Evolutionary conservation across 805 yeast genomes (phyloP).

Genomic region (Candida tammaniensis): DNA sequence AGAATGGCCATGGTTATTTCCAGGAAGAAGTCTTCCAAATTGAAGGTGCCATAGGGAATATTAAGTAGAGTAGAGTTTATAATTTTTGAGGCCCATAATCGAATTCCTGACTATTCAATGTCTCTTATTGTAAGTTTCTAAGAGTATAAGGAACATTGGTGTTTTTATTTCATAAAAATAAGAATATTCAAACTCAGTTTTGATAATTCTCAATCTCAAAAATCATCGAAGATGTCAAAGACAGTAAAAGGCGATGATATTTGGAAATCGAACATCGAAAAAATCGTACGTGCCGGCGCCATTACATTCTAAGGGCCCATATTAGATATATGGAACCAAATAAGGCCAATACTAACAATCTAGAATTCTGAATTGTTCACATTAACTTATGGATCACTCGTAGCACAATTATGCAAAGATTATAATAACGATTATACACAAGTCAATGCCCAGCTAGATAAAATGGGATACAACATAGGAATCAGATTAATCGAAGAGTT

Average conservation of each 20-base stretch:
- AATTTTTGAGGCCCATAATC: too few relatives aligned
- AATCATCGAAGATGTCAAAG: too few relatives aligned
- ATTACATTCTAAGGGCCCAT: not conserved
- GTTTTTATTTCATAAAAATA: too few relatives aligned
- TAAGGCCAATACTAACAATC: slow-evolving; percentile 3
- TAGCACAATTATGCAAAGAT: slow-evolving; percentile 86
- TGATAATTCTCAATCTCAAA: too few relatives aligned
- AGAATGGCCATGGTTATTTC: too few relatives aligned
- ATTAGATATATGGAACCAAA: not conserved
- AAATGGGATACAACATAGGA: slow-evolving; percentile 96
- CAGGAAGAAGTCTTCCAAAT: too few relatives aligned
- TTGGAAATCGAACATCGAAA: slow-evolving; percentile 86
- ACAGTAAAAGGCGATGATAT: slow-evolving; percentile 79
- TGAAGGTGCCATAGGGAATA: too few relatives aligned
- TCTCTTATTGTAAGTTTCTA: too few relatives aligned
- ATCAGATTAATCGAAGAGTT: slow-evolving; percentile 89
- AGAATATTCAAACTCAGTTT: too few relatives aligned
- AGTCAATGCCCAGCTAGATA: slow-evolving; percentile 80
- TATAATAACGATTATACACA: slow-evolving; percentile 68
- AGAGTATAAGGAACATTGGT: too few relatives aligned
- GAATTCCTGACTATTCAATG: too few relatives aligned
- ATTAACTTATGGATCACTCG: slow-evolving; percentile 92
- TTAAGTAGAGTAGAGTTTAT: too few relatives aligned
- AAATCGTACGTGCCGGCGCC: slow-evolving; percentile 75
- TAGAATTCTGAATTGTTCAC: slow-evolving; percentile 90